Evolutionary conservation across 441 rosid genomes (phyloP).

Genomic region (Gossypium davidsonii): DNA sequence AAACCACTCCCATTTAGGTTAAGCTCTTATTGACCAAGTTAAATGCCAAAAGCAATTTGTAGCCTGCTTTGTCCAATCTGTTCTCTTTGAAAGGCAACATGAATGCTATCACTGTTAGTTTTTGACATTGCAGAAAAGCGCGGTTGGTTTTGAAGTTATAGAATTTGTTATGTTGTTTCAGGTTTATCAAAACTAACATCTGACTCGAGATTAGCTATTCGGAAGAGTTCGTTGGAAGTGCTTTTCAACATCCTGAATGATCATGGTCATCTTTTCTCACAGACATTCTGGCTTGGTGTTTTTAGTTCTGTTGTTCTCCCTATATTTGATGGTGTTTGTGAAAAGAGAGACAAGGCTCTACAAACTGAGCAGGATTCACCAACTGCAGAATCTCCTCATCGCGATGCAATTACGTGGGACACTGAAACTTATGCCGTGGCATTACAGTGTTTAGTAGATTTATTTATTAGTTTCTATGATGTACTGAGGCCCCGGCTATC

Average conservation of each 20-base stretch:
- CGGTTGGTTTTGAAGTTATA: slow-evolving; percentile 4
- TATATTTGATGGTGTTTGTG: slow-evolving; percentile 44
- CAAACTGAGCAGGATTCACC: slow-evolving; percentile 41
- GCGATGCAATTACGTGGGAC: slow-evolving; percentile 64
- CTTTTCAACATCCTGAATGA: slow-evolving; percentile 89
- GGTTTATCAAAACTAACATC: slow-evolving; percentile 83
- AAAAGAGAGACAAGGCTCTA: slow-evolving; percentile 35
- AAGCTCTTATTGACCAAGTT: neutral
- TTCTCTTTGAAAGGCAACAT: neutral
- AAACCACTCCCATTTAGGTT: neutral
- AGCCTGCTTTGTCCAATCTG: neutral
- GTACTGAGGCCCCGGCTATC: slow-evolving; percentile 59
- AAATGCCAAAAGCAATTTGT: neutral
- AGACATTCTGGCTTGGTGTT: slow-evolving; percentile 59
- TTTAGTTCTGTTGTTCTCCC: slow-evolving; percentile 62
- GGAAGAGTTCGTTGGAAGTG: slow-evolving; percentile 88
- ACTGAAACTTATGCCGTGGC: slow-evolving; percentile 75
- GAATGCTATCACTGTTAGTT: neutral
- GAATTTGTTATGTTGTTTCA: slow-evolving; percentile 32
- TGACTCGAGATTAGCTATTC: slow-evolving; percentile 76
- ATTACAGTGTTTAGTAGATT: slow-evolving; percentile 64
- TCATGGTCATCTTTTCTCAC: slow-evolving; percentile 89
- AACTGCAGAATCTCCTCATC: slow-evolving; percentile 37
- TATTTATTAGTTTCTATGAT: slow-evolving; percentile 54
- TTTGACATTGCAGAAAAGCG: neutral